phyloP scores from a whole-genome alignment of 2,329 filamentous ascomycete species.

The Talaromyces atroroseus region DNA sequence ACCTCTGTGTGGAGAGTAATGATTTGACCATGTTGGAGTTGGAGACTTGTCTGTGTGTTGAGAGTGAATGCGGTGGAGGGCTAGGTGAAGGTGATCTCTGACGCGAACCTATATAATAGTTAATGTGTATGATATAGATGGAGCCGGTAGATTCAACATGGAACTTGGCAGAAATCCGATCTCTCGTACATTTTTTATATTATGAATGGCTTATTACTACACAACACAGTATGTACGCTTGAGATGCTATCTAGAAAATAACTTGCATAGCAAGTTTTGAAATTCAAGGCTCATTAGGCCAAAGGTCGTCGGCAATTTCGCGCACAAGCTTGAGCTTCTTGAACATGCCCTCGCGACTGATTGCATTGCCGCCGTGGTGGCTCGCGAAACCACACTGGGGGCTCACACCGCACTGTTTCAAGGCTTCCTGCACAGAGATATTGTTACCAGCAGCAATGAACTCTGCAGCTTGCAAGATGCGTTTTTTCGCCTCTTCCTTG shows the following conservation, averaged over 20 bases:
- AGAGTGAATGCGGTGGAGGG: slow-evolving; percentile 1
- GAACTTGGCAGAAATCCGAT: background rate
- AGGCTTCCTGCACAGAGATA: slow-evolving; percentile 59
- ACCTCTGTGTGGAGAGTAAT: slow-evolving; percentile 4
- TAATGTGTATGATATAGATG: background rate
- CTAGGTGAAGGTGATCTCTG: background rate
- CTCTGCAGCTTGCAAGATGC: slow-evolving; percentile 57
- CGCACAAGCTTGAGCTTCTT: slow-evolving; percentile 67
- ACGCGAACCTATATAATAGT: background rate
- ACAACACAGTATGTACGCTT: background rate
- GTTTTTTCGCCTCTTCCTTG: slow-evolving; percentile 57
- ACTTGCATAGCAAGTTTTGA: background rate
- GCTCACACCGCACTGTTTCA: slow-evolving; percentile 62
- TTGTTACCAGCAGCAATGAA: slow-evolving; percentile 64
- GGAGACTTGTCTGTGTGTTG: slow-evolving; percentile 9
- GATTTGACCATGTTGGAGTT: slow-evolving; percentile 8
- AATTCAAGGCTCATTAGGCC: slow-evolving; percentile 51
- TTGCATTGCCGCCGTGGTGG: slow-evolving; percentile 66
- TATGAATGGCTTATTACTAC: no score
- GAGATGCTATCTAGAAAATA: background rate
- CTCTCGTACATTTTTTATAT: background rate
- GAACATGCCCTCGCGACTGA: slow-evolving; percentile 65
- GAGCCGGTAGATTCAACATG: background rate
- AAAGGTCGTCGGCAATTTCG: slow-evolving; percentile 67
- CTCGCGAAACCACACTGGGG: slow-evolving; percentile 72